phyloP scores from a whole-genome alignment of 768 basidiomycete species.

The Tremella yokohamensis region DNA sequence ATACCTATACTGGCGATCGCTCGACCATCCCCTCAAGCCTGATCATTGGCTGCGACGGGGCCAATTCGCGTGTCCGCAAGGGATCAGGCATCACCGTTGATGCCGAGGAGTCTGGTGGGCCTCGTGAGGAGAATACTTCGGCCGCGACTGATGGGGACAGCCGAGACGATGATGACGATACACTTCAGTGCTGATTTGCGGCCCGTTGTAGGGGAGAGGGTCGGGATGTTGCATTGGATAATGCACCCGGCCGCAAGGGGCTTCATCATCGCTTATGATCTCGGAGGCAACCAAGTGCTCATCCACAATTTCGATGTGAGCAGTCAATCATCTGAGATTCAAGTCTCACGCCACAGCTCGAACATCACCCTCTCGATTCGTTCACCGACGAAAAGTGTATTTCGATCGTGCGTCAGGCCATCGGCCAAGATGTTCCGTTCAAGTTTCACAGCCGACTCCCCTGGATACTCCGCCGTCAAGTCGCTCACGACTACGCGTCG shows the following conservation, averaged over 20 bases:
- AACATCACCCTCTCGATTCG: constrained; percentile 4
- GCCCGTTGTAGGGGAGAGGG: constrained; percentile 12
- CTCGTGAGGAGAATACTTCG: neutral
- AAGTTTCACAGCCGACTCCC: constrained; percentile 11
- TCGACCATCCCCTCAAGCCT: constrained; percentile 5
- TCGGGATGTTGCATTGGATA: constrained; percentile 16
- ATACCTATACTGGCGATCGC: constrained; percentile 12
- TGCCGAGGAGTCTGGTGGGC: constrained; percentile 13
- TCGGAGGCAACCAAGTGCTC: constrained; percentile 16
- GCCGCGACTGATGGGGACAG: neutral
- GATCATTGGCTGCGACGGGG: constrained; percentile 14
- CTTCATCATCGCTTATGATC: constrained; percentile 15
- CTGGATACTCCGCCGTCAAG: constrained; percentile 13
- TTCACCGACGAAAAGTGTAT: constrained; percentile 13
- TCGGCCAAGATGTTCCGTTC: constrained; percentile 12
- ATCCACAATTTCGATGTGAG: constrained; percentile 14
- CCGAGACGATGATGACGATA: constrained; percentile 14
- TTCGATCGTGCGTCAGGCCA: constrained; percentile 10
- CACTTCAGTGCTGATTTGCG: constrained; percentile 13
- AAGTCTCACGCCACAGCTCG: neutral
- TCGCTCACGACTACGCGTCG: constrained; percentile 8
- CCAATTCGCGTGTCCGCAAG: constrained; percentile 9
- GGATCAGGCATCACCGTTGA: constrained; percentile 8
- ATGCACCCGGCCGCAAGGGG: constrained; percentile 14
- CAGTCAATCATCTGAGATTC: too few species aligned